Base-by-base conservation (phyloP, 305 asterid genomes). In the Fraxinus nigra region DNA sequence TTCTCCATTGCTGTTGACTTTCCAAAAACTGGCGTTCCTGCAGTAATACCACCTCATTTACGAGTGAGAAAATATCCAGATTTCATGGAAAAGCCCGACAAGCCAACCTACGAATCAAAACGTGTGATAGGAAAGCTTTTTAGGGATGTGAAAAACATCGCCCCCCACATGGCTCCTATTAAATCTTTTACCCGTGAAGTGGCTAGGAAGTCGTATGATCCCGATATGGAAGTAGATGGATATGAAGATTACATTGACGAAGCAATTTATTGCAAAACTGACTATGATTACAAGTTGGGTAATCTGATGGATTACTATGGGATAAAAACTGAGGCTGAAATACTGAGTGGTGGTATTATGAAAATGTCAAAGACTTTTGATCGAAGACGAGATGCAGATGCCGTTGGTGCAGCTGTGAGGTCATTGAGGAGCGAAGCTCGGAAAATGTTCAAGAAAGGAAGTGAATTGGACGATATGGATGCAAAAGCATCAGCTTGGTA, bases 401-500 rank as follows among this genome's bases (percentile, higher is more conserved):
- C 97, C 3, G 81, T 95, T 74, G 89, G 94, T 32, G 85, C 81
- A 1, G 97, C 97, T 2, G 91, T 95, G 85, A 90, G 85, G 84
- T 80, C 97, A 0, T 83, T 95, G 88, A 92, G 98, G 88, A 93
- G 86, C 14, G 99, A 94, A 76, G 97, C 93, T 0, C 80, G 94
- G 84, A 73, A 92, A 1, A 89, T 93, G 96, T 95, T 94, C 87
- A 94, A 86, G 90, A 86, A 40, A 79, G 91, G 87, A 26, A 80
- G 87, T 26, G 95, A 91, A 22, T 34, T 59, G 0, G 90, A 89
- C 16, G 91, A 94, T 63, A 11, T 6, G n/a, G 78, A 89, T 26
- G 93, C 97, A 5, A 95, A 91, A 88, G 99, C 98, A 2, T 95
- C 99, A 1, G 99, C 99, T 20, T 94, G 99, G 99, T 95, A 95